These are phyloP conservation scores for Mortierella sp. DNA, from an alignment of 371 early-diverging fungal species.

Conservation along the genomic window DNA sequence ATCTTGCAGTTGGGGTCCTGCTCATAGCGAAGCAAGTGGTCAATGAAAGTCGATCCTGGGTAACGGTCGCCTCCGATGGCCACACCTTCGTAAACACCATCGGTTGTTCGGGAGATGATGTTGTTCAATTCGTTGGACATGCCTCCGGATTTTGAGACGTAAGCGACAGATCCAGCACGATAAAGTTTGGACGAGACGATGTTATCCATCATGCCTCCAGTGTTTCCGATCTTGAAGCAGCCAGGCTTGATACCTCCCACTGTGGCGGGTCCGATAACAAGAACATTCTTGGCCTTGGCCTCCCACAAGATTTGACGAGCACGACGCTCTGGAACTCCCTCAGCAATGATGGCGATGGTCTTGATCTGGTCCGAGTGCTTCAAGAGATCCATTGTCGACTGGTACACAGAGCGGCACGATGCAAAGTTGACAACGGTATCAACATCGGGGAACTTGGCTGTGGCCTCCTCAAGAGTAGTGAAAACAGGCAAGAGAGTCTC, in stretches of 20 bases:
- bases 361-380: conserved; percentile 74
- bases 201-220: conserved; percentile 99
- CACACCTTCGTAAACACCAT: conserved; percentile 97
- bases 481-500: conserved; percentile 95
- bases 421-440: conserved; percentile 96
- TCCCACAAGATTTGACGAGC: conserved; percentile 86
- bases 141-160: conserved; percentile 96
- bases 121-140: conserved; percentile 99
- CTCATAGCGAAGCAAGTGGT: conserved; percentile 93
- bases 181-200: conserved; percentile 95
- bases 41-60: conserved; percentile 96
- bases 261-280: conserved; percentile 96
- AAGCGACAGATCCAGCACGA: conserved; percentile 93
- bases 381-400: conserved; percentile 87
- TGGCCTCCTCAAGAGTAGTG: conserved; percentile 84
- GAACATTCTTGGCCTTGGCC: conserved; percentile 80
- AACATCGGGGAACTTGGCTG: conserved; percentile 86
- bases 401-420: conserved; percentile 91
- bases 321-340: conserved; percentile 96
- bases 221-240: conserved; percentile 98
- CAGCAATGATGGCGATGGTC: conserved; percentile 95
- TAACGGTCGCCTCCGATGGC: conserved; percentile 98
- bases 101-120: conserved; percentile 91
- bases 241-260: conserved; percentile 98
- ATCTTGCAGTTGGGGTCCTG: conserved; percentile 92